Conservation (phyloP, 805 yeast genomes). For the Cyberlindnera nakhonratchasimensis region DNA sequence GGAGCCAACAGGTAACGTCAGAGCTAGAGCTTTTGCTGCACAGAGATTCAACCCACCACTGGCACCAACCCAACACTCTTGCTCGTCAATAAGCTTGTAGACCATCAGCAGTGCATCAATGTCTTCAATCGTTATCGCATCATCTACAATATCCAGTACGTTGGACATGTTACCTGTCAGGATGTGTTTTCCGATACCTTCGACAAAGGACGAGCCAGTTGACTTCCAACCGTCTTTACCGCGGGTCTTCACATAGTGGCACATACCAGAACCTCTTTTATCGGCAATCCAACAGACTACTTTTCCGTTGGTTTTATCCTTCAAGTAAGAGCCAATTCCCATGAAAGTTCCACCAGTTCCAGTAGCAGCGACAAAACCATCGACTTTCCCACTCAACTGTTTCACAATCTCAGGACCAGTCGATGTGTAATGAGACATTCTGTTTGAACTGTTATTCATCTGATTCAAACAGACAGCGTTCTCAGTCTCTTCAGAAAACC, state of each 20-base stretch:
- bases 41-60: constrained; percentile 24
- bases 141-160: constrained; percentile 21
- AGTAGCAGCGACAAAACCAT: constrained; percentile 68
- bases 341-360: constrained; percentile 87
- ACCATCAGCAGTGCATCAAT: constrained; percentile 20
- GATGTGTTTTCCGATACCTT: constrained; percentile 25
- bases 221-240: constrained; percentile 20
- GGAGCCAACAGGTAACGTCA: constrained; percentile 25
- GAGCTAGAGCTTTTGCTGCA: constrained; percentile 22
- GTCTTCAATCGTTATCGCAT: constrained; percentile 18
- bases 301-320: constrained; percentile 37
- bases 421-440: constrained; percentile 62
- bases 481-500: constrained; percentile 34
- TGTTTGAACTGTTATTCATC: constrained; percentile 73
- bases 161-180: constrained; percentile 25
- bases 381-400: constrained; percentile 51
- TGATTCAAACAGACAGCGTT: constrained; percentile 75
- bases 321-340: constrained; percentile 66
- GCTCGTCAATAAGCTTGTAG: constrained; percentile 19
- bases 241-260: constrained; percentile 16
- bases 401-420: constrained; percentile 78
- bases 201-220: constrained; percentile 25
- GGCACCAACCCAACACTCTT: constrained; percentile 24
- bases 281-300: constrained; percentile 64
- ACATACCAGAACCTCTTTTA: constrained; percentile 77